Base-by-base conservation (phyloP, 2,329 filamentous ascomycete genomes). In the Leptodontidium sp. region DNA sequence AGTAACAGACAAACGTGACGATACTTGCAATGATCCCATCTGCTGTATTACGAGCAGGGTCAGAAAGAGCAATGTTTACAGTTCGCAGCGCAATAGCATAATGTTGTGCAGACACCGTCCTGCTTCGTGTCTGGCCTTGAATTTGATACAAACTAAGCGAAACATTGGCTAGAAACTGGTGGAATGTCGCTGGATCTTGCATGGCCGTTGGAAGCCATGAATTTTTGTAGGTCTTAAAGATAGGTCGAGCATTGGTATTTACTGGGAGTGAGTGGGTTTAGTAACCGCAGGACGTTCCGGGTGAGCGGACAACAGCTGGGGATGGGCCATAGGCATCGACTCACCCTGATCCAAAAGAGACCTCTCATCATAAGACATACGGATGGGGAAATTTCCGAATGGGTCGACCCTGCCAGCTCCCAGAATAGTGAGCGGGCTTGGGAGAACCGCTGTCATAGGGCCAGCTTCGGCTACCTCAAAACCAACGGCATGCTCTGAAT, bases 341-440 rank as follows among this genome's bases (percentile, higher is more conserved):
- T 53, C 24, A 63, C 61, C 35, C 45, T 63, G 43, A 21, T 63
- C 61, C 29, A 63, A 35, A 26, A 63, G 26, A 11, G 9, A 24
- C 12, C 7, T 29, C 14, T 52, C 61, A 9, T 50, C 29, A 17
- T 35, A 35, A 11, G 26, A 50, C 43, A 63, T 21, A 1, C 14
- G 26, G 15, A 63, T 52, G n/a, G 61, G 61, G 29, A 32, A 63
- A 12, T 21, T 50, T 15, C 15, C 26, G 15, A 63, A 63, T 12
- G 61, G 45, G 24, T 63, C 61, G 17, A 63, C 61, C 12, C 61
- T 47, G 38, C 61, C 61, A 15, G 61, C 61, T 14, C 61, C 61
- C 4, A 63, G 47, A 15, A 63, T 21, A 5, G 45, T 52, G 3
- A 17, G 17, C 40, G 61, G 45, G 29, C 29, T 50, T 12, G 43